Percentiles rank a stretch among this genome's conserved stretches.
Conservation (phyloP, 768 basidiomycete species). For the Mycena filopes region DNA sequence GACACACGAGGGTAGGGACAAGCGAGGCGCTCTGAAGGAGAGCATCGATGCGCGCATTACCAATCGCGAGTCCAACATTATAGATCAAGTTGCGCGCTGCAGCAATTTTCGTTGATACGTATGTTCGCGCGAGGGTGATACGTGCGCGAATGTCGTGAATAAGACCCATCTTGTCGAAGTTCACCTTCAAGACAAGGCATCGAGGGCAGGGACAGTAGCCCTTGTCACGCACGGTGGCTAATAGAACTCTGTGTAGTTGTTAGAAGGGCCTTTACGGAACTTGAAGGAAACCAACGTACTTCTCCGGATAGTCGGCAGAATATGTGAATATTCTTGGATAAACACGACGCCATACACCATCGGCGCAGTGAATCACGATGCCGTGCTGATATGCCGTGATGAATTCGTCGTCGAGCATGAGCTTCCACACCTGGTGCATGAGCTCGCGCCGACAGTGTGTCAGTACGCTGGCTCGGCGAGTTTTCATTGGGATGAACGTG, state of each 20-base stretch:
- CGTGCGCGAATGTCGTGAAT: not conserved
- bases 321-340: slow-evolving; percentile 39
- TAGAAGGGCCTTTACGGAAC: not conserved
- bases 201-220: slow-evolving; percentile 43
- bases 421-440: slow-evolving; percentile 11
- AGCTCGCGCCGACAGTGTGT: slow-evolving; percentile 31
- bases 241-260: slow-evolving; percentile 29
- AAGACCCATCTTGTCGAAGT: no score
- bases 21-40: not conserved
- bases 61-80: not conserved
- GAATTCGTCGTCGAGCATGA: slow-evolving; percentile 31
- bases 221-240: slow-evolving; percentile 37
- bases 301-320: slow-evolving; percentile 42
- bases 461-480: not conserved
- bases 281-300: slow-evolving; percentile 23
- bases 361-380: slow-evolving; percentile 33
- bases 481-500: not conserved
- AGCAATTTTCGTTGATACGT: not conserved
- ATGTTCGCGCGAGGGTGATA: not conserved
- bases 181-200: slow-evolving; percentile 37
- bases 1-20: not conserved
- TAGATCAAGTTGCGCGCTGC: not conserved
- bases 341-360: slow-evolving; percentile 35
- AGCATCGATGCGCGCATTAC: not conserved
- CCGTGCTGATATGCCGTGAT: slow-evolving; percentile 35